Base-by-base conservation (phyloP, 2,329 filamentous ascomycete species). In the Aspergillus sp. region DNA sequence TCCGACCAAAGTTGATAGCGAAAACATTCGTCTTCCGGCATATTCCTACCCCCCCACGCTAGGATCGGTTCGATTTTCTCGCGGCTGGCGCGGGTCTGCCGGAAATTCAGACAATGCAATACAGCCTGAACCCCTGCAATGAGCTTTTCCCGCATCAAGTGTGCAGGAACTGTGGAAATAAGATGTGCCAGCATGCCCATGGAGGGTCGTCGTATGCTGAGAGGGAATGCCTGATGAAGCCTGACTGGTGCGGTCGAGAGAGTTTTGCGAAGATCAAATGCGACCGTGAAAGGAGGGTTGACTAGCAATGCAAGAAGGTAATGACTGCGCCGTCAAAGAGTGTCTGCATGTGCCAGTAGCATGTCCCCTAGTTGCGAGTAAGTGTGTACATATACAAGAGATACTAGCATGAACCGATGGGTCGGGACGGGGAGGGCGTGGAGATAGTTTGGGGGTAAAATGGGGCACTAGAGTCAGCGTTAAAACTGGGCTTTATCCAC, bases 71-170 rank as follows among this genome's bases (percentile, higher is more conserved):
- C 32, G 17, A 5, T 49, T 59, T 62, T 56, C 44, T 61, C 51
- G 63, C 65, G 65, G 65, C 27, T 64, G 63, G 54, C 52, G 65
- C 65, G 65, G 63, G 57, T 53, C 49, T 8, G 25, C 38, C 10
- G 19, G 36, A 39, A 61, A 56, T 47, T 23, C 44, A 49, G 23
- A 15, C 44, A 17, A 50, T 19, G 15, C 23, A 50, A 50, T 19
- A 25, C 47, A 50, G 25, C 47, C 23, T 13, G 25, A 32, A 10
- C 19, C 47, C 47, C 47, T 50, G 47, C 47, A 50, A n/a, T 11
- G 15, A n/a, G 44, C 23, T 49, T 23, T 49, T 23, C 44, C 44
- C 23, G 47, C 23, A 50, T 30, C 25, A 6, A 17, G 13, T n/a
- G 23, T 50, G 47, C 47, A 50, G 23, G 13, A n/a, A 17, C 47